Evolutionary conservation across 2,329 filamentous ascomycete genomes (phyloP).

Genomic region (Bipolaris cookei): DNA sequence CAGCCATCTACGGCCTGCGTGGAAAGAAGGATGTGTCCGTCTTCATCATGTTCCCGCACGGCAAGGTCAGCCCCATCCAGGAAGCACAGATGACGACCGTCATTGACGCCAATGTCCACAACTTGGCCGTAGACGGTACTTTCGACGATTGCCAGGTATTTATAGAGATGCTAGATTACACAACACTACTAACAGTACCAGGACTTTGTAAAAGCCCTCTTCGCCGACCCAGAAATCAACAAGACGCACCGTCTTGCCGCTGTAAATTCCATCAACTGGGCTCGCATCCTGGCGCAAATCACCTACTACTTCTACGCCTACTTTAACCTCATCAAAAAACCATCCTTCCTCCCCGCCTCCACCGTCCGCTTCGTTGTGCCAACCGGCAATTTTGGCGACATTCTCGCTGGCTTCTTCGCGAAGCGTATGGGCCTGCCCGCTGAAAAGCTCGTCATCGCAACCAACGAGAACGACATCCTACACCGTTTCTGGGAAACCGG

Average conservation of each 20-base stretch:
- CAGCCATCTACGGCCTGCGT: conserved; percentile 91
- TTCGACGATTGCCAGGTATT: conserved; percentile 92
- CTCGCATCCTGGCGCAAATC: conserved; percentile 93
- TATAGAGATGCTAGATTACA: not conserved
- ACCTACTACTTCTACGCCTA: conserved; percentile 97
- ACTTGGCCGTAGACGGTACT: conserved; percentile 84
- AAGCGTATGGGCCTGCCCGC: conserved; percentile 86
- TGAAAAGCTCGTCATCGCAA: conserved; percentile 89
- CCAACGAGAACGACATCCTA: conserved; percentile 97
- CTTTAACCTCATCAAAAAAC: conserved; percentile 73
- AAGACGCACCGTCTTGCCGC: conserved; percentile 81
- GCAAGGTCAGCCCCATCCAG: conserved; percentile 88
- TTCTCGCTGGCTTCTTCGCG: conserved; percentile 92
- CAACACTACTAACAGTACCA: conserved; percentile 44
- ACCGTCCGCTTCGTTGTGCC: conserved; percentile 85
- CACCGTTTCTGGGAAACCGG: conserved; percentile 93
- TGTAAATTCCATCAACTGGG: conserved; percentile 97
- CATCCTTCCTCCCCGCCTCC: conserved; percentile 65
- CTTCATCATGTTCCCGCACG: conserved; percentile 92
- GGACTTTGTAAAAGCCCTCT: conserved; percentile 93
- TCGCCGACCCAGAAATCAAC: conserved; percentile 86
- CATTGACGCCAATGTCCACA: conserved; percentile 89
- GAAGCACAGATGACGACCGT: conserved; percentile 98
- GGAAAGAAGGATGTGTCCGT: conserved; percentile 97
- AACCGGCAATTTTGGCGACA: conserved; percentile 96